phyloP scores from a whole-genome alignment of 305 asterid species.

The Solanum hybrid region DNA sequence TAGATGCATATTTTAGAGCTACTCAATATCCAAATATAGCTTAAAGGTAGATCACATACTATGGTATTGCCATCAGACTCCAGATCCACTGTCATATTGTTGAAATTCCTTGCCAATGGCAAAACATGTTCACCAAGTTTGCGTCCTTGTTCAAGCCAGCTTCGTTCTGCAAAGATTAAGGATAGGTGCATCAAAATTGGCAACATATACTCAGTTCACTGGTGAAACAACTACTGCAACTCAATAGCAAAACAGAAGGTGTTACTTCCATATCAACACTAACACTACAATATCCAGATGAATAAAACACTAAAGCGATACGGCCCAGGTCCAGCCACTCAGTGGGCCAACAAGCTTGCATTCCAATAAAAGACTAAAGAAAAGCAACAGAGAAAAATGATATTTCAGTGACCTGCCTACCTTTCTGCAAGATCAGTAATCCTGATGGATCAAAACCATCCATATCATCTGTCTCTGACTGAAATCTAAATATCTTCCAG shows the following conservation, averaged over 20 bases:
- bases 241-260: background rate
- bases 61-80: slow-evolving; percentile 50
- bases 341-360: background rate
- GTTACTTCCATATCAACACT: background rate
- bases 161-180: slow-evolving; percentile 51
- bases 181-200: background rate
- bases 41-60: slow-evolving; percentile 35
- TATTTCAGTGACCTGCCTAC: slow-evolving; percentile 23
- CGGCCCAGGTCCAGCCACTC: background rate
- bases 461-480: slow-evolving; percentile 65
- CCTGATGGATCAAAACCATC: slow-evolving; percentile 99
- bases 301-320: background rate
- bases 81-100: slow-evolving; percentile 52
- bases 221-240: background rate
- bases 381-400: background rate
- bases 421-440: slow-evolving; percentile 82
- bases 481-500: slow-evolving; percentile 77
- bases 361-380: background rate
- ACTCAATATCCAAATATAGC: background rate
- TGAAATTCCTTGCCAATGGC: slow-evolving; percentile 95
- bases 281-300: background rate
- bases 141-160: slow-evolving; percentile 88
- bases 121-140: slow-evolving; percentile 91
- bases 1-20: background rate
- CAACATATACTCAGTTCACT: background rate